A percentile compares a stretch with the other conserved stretches of the same genome.
Evolutionary conservation across 2,329 filamentous ascomycete genomes (phyloP).

Genomic region (Aspergillus carbonarius): DNA sequence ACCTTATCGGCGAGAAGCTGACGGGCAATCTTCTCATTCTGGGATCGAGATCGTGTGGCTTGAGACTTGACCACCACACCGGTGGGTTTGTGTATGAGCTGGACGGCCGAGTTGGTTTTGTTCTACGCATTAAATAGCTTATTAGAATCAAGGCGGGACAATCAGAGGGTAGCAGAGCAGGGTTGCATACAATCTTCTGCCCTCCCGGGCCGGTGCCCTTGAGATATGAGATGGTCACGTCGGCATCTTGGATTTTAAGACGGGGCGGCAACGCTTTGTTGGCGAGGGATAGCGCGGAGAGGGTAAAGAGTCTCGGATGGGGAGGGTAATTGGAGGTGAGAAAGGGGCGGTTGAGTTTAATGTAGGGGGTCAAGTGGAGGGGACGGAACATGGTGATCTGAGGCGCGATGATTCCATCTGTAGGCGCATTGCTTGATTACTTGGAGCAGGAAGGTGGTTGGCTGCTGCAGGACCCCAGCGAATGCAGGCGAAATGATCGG

Average conservation of each 20-base stretch:
- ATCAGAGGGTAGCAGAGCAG: no score
- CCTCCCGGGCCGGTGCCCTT: conserved; percentile 91
- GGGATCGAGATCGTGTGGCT: conserved; percentile 78
- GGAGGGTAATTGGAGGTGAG: not conserved
- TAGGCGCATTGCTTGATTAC: not conserved
- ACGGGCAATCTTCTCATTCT: conserved; percentile 85
- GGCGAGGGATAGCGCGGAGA: conserved; percentile 16
- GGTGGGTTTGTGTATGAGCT: conserved; percentile 85
- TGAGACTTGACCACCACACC: conserved; percentile 94
- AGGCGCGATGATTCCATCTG: not conserved
- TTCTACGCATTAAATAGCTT: conserved; percentile 54
- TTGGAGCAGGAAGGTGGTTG: not conserved
- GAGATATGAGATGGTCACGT: conserved; percentile 81
- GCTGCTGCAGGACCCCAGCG: not conserved
- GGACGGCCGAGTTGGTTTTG: conserved; percentile 94
- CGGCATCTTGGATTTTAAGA: conserved; percentile 70
- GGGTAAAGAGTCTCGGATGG: conserved; percentile 23
- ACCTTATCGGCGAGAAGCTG: conserved; percentile 71
- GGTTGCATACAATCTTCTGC: conserved; percentile 75
- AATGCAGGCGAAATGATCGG: not conserved
- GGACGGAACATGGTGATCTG: conserved; percentile 11
- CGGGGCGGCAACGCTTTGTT: conserved; percentile 72
- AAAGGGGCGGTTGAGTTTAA: not conserved
- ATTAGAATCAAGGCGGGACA: not conserved
- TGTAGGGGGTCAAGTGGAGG: conserved; percentile 5